Evolutionary conservation across 1,139 yeast species (phyloP).

Genomic region (Protomyces inundatus): DNA sequence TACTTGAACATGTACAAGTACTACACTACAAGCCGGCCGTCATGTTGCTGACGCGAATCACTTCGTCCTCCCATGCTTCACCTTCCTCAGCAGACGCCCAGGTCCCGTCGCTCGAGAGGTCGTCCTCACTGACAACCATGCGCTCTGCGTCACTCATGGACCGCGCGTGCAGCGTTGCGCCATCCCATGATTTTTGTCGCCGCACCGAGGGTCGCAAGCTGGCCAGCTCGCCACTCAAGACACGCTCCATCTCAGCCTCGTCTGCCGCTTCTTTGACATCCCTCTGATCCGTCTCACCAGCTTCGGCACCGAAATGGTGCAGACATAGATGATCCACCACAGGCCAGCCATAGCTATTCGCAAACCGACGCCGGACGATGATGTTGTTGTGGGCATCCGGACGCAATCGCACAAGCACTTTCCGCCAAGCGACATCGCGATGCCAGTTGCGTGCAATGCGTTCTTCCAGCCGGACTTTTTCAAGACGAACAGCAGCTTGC

Average conservation of each 20-base stretch:
- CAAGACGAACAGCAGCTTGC: constrained; percentile 36
- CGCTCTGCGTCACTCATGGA: not conserved
- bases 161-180: not conserved
- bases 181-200: not conserved
- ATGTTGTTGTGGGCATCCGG: constrained; percentile 97
- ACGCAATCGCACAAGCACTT: constrained; percentile 73
- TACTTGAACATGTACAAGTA: not conserved
- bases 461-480: constrained; percentile 56
- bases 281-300: not conserved
- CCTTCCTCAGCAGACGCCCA: not conserved
- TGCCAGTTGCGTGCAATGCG: constrained; percentile 87
- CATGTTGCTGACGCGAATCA: not conserved
- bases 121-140: not conserved
- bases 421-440: constrained; percentile 79
- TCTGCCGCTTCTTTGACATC: not conserved
- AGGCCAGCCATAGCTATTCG: constrained; percentile 96
- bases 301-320: constrained; percentile 50
- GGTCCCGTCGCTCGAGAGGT: not conserved
- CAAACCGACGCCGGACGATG: constrained; percentile 77
- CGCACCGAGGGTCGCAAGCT: not conserved
- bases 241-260: not conserved
- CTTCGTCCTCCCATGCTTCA: not conserved
- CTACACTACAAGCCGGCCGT: not conserved
- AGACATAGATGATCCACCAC: constrained; percentile 75
- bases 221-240: not conserved